phyloP scores from a whole-genome alignment of 78 protist genomes.

The Chrysochromulina parva region DNA sequence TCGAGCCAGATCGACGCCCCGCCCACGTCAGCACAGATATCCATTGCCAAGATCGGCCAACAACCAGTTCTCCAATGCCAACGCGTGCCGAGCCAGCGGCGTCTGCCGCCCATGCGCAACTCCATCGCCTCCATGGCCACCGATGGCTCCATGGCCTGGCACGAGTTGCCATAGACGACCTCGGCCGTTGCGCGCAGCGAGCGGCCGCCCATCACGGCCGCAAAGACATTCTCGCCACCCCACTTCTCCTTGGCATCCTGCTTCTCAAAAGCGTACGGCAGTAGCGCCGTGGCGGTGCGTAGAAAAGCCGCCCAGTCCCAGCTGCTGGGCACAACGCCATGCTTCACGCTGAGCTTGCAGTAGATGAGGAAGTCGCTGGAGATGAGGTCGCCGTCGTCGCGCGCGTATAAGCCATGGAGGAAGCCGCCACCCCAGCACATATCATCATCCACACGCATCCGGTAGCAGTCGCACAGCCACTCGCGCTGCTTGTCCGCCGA shows the following conservation, averaged over 20 bases:
- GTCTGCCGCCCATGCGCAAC: no score
- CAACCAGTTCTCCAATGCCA: no score
- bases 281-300: neutral
- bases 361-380: neutral
- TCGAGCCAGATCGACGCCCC: no score
- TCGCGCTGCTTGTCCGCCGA: neutral
- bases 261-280: neutral
- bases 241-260: neutral
- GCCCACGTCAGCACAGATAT: no score
- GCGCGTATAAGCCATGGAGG: neutral
- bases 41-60: no score
- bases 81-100: no score
- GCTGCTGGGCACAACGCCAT: neutral
- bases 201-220: neutral
- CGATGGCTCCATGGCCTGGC: no score
- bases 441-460: neutral
- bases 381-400: neutral
- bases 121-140: no score
- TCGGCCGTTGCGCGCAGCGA: slow-evolving; percentile 9
- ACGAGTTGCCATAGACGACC: neutral
- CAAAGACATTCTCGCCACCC: neutral
- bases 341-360: neutral
- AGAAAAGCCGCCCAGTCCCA: neutral
- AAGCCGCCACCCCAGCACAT: neutral
- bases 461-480: neutral